Evolutionary conservation across 495 filamentous ascomycete species (phyloP).

Genomic region (Trichoderma virens): DNA sequence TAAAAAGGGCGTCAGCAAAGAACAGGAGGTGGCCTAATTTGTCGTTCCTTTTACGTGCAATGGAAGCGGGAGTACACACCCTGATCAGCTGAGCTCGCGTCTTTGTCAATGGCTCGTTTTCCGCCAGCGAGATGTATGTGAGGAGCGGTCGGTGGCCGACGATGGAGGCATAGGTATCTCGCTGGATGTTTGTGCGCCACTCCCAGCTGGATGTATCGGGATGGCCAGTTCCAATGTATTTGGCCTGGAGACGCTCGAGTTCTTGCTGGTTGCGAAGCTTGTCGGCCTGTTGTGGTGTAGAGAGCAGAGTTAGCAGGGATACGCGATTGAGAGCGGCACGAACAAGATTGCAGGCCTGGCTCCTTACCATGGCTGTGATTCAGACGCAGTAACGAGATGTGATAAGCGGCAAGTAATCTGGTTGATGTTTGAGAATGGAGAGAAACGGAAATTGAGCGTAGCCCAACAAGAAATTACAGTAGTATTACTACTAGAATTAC

Average conservation of each 20-base stretch:
- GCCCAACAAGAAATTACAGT: no score
- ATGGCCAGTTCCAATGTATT: slow-evolving; percentile 94
- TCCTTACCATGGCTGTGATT: neutral
- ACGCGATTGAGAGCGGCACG: neutral
- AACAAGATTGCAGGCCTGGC: neutral
- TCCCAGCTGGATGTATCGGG: slow-evolving; percentile 95
- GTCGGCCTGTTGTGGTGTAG: slow-evolving; percentile 56
- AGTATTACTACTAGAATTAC: no score
- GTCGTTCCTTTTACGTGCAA: neutral
- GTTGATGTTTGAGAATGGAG: no score
- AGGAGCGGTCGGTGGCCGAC: slow-evolving; percentile 85
- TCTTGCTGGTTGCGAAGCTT: slow-evolving; percentile 96
- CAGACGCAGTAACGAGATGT: no score
- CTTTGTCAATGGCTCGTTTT: slow-evolving; percentile 73
- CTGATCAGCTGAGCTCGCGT: slow-evolving; percentile 72
- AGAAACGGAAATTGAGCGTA: no score
- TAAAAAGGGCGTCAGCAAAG: neutral
- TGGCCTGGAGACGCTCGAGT: slow-evolving; percentile 89
- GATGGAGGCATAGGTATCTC: slow-evolving; percentile 74
- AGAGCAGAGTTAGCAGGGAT: slow-evolving; percentile 10
- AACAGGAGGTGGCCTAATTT: neutral
- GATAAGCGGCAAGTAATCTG: no score
- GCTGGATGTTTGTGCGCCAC: slow-evolving; percentile 86
- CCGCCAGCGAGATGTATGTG: slow-evolving; percentile 80
- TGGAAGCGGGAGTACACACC: slow-evolving; percentile 24